A percentile compares a stretch with the other conserved stretches of the same genome.
Conservation (phyloP, 768 basidiomycete species). For the Leucocoprinus leucothites region DNA sequence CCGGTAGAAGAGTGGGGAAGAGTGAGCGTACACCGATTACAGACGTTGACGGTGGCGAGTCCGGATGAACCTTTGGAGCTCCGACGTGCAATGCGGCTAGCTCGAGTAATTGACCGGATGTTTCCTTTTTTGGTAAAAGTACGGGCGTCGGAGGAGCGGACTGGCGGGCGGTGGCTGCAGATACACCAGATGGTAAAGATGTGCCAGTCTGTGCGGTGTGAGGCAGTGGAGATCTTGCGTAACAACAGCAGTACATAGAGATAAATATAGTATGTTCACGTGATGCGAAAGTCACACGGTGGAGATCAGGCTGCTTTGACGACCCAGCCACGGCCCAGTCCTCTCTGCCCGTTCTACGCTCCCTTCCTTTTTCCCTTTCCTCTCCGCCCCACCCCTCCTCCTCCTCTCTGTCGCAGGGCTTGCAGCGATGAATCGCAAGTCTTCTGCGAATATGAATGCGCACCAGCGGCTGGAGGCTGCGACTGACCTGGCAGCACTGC, state of each 20-base stretch:
- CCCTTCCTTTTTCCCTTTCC: no score
- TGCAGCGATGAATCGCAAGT: constrained; percentile 28
- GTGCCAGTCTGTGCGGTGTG: constrained; percentile 25
- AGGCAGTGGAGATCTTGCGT: constrained; percentile 16
- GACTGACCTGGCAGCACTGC: constrained; percentile 65
- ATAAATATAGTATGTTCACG: constrained; percentile 6
- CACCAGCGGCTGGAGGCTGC: constrained; percentile 74
- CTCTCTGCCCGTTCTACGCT: background rate
- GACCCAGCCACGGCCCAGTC: background rate
- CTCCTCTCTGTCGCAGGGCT: background rate
- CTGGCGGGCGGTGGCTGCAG: constrained; percentile 23
- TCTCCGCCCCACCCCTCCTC: no score
- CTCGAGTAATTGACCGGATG: constrained; percentile 23
- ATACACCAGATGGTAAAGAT: constrained; percentile 26
- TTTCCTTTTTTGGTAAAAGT: constrained; percentile 22
- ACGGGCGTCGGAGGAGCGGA: constrained; percentile 15
- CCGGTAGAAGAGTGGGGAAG: constrained; percentile 9
- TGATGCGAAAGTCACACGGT: background rate
- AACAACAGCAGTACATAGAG: background rate
- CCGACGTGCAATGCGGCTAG: constrained; percentile 22
- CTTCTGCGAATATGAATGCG: constrained; percentile 35
- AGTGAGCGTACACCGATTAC: constrained; percentile 16
- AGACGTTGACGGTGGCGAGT: constrained; percentile 20
- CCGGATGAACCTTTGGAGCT: constrained; percentile 23
- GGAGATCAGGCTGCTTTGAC: background rate